Percentiles rank a stretch among this genome's conserved stretches.
These are phyloP conservation scores for Thamnidium elegans DNA, from an alignment of 192 early-diverging fungal genomes.

Conservation along the genomic window DNA sequence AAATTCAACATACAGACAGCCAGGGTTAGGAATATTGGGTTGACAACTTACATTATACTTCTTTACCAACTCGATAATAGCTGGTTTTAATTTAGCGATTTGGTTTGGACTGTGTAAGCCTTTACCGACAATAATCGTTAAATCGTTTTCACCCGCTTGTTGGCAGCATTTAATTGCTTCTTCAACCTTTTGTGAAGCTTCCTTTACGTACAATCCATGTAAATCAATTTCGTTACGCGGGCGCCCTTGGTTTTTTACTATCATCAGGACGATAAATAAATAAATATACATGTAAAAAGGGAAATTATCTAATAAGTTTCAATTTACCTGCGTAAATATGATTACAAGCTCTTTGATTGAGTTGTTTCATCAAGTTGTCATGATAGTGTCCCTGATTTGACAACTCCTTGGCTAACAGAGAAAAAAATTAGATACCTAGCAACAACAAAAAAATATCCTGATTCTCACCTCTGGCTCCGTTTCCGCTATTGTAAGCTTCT, in stretches of 20 bases:
- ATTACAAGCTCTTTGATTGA: conserved; percentile 55
- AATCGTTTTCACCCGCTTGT: conserved; percentile 34
- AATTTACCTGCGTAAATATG: conserved; percentile 42
- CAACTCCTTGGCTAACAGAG: conserved; percentile 47
- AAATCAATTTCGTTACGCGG: conserved; percentile 57
- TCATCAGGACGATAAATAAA: neutral
- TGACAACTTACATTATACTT: conserved; percentile 49
- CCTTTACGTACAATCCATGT: conserved; percentile 66
- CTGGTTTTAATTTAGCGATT: conserved; percentile 68
- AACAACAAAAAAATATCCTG: neutral
- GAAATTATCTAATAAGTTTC: neutral
- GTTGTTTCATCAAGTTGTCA: conserved; percentile 51
- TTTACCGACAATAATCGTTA: conserved; percentile 64
- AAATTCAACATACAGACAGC: conserved; percentile 57
- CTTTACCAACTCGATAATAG: conserved; percentile 52
- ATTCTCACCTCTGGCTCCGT: conserved; percentile 44
- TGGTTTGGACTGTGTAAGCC: conserved; percentile 50
- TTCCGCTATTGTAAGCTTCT: conserved; percentile 43
- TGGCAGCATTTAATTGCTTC: conserved; percentile 50
- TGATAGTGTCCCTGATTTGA: conserved; percentile 55
- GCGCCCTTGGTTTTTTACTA: conserved; percentile 45
- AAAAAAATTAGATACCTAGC: neutral
- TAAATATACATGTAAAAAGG: too few species aligned
- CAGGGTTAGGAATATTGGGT: conserved; percentile 54
- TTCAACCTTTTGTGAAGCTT: conserved; percentile 52